A percentile compares a stretch with the other conserved stretches of the same genome.
Conservation (phyloP, 1,284 basidiomycete genomes). For the Inonotus hispidus region DNA sequence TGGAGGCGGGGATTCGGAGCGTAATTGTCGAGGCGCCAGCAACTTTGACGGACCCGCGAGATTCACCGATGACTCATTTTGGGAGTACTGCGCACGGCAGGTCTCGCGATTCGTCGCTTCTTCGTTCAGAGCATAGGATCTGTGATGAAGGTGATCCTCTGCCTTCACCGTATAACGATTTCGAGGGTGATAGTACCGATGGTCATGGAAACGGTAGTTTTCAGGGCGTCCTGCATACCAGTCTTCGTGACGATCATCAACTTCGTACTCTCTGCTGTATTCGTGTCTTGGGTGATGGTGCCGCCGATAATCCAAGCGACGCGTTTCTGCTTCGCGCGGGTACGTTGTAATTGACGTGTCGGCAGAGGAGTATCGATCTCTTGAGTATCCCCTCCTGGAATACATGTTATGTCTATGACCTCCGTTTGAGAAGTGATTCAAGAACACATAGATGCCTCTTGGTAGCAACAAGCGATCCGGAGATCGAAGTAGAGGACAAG, state of each 20-base stretch:
- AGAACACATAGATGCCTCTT: background rate
- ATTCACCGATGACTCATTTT: background rate
- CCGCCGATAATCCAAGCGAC: background rate
- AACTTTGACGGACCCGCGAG: background rate
- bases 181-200: background rate
- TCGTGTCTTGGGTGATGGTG: background rate
- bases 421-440: background rate
- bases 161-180: background rate
- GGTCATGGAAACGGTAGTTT: background rate
- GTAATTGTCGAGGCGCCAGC: background rate
- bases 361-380: background rate
- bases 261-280: background rate
- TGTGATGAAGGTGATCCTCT: background rate
- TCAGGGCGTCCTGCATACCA: background rate
- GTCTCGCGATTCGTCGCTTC: background rate
- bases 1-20: slow-evolving; percentile 1
- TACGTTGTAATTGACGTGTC: background rate
- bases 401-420: background rate
- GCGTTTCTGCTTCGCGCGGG: background rate
- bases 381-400: background rate
- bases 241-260: background rate
- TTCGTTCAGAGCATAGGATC: background rate
- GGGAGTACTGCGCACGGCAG: background rate
- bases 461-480: background rate
- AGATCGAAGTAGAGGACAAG: background rate